Percentiles rank a stretch among this genome's conserved stretches.
Evolutionary conservation across 352 stramenopile species (phyloP).

Genomic region (Globisporangium cederbergense): DNA sequence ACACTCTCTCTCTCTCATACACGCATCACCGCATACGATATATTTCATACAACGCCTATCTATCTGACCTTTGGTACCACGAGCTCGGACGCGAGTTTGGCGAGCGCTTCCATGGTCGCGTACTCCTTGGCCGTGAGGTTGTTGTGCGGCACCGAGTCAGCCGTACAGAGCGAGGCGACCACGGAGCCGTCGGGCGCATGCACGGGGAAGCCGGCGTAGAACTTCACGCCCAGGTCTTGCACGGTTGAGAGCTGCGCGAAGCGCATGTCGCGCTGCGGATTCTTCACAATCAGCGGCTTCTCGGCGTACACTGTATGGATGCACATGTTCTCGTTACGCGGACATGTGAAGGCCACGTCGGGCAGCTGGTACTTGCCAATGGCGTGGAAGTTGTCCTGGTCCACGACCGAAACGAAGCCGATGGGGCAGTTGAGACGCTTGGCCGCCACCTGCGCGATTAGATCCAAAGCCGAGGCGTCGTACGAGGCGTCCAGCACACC

Average conservation of each 20-base stretch:
- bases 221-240: constrained; percentile 47
- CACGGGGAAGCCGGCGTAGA: constrained; percentile 65
- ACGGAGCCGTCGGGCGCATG: constrained; percentile 40
- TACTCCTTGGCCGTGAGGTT: constrained; percentile 72
- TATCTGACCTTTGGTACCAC: constrained; percentile 9
- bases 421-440: constrained; percentile 50
- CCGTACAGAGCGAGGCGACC: constrained; percentile 41
- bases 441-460: constrained; percentile 54
- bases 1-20: not conserved
- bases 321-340: constrained; percentile 56
- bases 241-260: constrained; percentile 51
- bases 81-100: constrained; percentile 48
- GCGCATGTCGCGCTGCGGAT: constrained; percentile 60
- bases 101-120: constrained; percentile 64
- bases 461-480: constrained; percentile 43
- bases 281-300: constrained; percentile 59
- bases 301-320: constrained; percentile 56
- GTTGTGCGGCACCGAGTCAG: constrained; percentile 39
- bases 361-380: constrained; percentile 45
- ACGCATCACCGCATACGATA: not conserved
- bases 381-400: constrained; percentile 44
- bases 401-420: constrained; percentile 58
- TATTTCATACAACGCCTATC: not conserved
- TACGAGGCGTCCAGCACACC: constrained; percentile 39
- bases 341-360: constrained; percentile 23